Evolutionary conservation across 164 flowering plant genomes (phyloP), one percentile per base, ranked within the genome.

Genomic region (Vitis rotundifolia): DNA sequence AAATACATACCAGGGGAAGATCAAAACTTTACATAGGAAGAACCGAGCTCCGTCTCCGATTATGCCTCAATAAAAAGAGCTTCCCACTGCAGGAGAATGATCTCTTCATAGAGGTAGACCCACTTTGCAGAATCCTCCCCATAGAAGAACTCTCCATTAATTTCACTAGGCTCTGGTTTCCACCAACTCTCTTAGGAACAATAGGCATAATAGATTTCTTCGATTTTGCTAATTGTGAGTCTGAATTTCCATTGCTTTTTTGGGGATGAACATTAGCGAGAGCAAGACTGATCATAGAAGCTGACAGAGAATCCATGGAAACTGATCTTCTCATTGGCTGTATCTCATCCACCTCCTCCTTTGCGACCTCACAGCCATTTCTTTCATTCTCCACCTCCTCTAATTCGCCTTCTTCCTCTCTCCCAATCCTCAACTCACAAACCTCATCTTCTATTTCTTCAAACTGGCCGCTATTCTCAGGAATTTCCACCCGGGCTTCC

Each of bases 81-180:
- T 81, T 84, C 22, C 71, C 85, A 63, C 67, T 75, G 63, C 79
- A 77, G 2, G 85, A 84, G n/a, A 64, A 28, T n/a, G 85, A 84
- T 31, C 88, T 80, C 70, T 71, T 78, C 61, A 80, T 54, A 7
- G 71, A 72, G 61, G 29, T 31, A 22, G 79, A 56, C 59, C 76
- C 76, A 18, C 13, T 64, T 56, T 69, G 74, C 56, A 68, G 54
- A 51, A 67, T 66, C 48, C 63, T 72, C 19, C 68, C 69, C 50
- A 28, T 49, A 1, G 76, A 74, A 58, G 74, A 68, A 61, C 58
- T 65, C 6, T 63, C 75, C 68, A 53, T 28, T 5, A 69, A 16
- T 62, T 61, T 72, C 28, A 49, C 2, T 50, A 70, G 66, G 31
- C 72, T 68, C 29, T 59, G 68, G 47, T 50, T 70, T 11, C 63